Percentiles rank a stretch among this genome's conserved stretches.
phyloP scores from a whole-genome alignment of 2,329 filamentous ascomycete genomes.

The Neofusicoccum kwambonambiense region DNA sequence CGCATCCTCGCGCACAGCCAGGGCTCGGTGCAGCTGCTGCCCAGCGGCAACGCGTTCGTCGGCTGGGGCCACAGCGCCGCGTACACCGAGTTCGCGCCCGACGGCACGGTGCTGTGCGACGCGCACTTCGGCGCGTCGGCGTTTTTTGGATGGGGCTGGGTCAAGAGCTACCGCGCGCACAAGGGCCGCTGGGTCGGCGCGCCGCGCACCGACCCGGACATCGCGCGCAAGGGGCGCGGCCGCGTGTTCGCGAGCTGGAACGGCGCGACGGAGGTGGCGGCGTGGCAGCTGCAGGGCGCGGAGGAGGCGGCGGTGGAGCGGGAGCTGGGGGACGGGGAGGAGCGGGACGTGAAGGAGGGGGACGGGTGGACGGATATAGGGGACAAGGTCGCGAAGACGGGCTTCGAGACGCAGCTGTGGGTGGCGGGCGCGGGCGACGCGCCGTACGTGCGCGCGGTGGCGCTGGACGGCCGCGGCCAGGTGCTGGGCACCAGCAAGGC shows the following conservation, averaged over 20 bases:
- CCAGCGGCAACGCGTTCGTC: slow-evolving; percentile 46
- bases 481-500: neutral
- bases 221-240: slow-evolving; percentile 15
- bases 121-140: slow-evolving; percentile 37
- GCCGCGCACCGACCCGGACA: slow-evolving; percentile 23
- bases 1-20: slow-evolving; percentile 40
- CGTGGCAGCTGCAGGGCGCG: slow-evolving; percentile 29
- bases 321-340: too few species aligned
- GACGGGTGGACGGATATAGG: slow-evolving; percentile 47
- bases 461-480: neutral
- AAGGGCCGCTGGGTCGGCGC: slow-evolving; percentile 28
- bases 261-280: slow-evolving; percentile 28
- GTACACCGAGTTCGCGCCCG: slow-evolving; percentile 44
- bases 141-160: slow-evolving; percentile 21
- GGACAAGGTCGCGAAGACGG: slow-evolving; percentile 29
- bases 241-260: slow-evolving; percentile 29
- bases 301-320: neutral
- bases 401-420: slow-evolving; percentile 10
- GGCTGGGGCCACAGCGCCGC: slow-evolving; percentile 52
- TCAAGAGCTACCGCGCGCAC: slow-evolving; percentile 34
- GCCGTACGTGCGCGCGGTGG: neutral
- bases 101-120: slow-evolving; percentile 40
- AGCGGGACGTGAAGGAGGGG: neutral
- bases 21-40: slow-evolving; percentile 44
- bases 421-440: neutral